Conservation (phyloP, 805 yeast species). For the Saccharomycopsis selenospora region DNA sequence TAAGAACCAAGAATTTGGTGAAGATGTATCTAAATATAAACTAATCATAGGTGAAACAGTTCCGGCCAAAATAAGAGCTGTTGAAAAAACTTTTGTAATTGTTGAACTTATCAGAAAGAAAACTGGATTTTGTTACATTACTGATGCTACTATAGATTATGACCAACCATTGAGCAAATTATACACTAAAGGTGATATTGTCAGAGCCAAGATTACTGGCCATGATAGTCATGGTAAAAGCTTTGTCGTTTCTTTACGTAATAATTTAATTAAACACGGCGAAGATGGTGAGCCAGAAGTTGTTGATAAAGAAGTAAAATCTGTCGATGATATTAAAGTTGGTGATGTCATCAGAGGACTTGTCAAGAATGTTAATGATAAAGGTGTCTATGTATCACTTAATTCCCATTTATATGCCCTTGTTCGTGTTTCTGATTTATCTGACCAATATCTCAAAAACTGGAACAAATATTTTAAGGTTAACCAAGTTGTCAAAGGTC, state of each 20-base stretch:
- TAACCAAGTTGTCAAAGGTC: constrained; percentile 70
- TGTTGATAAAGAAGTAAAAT: constrained; percentile 41
- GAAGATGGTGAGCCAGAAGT: constrained; percentile 26
- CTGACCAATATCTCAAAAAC: constrained; percentile 74
- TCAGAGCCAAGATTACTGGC: constrained; percentile 45
- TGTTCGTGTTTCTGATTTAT: constrained; percentile 72
- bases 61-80: constrained; percentile 57
- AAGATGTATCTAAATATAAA: constrained; percentile 43
- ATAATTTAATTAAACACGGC: constrained; percentile 22
- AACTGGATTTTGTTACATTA: constrained; percentile 57
- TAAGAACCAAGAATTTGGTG: constrained; percentile 31
- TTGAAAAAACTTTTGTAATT: constrained; percentile 52
- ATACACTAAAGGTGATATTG: constrained; percentile 45
- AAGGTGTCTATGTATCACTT: constrained; percentile 71
- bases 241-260: constrained; percentile 58
- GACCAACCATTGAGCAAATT: constrained; percentile 43
- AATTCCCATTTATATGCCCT: constrained; percentile 69
- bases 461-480: constrained; percentile 76
- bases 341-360: constrained; percentile 81
- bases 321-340: constrained; percentile 47
- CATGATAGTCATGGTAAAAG: constrained; percentile 37
- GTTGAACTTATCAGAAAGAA: constrained; percentile 62
- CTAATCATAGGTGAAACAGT: constrained; percentile 46
- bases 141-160: constrained; percentile 73
- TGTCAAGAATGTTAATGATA: constrained; percentile 62